Conservation (phyloP, 345 rosid species). For the Viola odorata region DNA sequence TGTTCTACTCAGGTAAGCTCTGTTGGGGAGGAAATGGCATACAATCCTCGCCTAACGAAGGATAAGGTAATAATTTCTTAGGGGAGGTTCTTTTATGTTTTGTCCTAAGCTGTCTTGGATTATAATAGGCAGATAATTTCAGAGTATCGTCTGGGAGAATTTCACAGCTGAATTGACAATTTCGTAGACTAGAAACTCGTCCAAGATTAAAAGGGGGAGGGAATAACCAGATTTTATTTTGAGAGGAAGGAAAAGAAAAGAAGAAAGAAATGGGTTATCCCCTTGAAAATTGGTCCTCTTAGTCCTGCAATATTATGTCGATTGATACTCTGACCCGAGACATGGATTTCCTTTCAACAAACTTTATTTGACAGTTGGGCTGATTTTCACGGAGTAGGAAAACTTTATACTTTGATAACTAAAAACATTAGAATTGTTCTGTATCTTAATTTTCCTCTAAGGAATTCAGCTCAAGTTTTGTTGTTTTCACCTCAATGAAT, state of each 20-base stretch:
- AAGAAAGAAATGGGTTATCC: no score
- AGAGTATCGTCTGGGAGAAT: not conserved
- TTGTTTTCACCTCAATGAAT: not conserved
- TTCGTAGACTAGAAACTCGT: not conserved
- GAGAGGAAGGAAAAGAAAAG: no score
- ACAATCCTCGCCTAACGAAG: slow-evolving; percentile 76
- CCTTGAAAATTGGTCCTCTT: no score
- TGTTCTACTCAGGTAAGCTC: slow-evolving; percentile 64
- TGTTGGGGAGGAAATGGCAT: slow-evolving; percentile 78
- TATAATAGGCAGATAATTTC: not conserved
- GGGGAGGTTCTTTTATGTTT: not conserved
- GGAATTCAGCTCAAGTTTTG: not conserved
- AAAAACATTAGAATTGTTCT: not conserved
- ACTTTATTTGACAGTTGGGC: not conserved
- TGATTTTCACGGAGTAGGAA: not conserved
- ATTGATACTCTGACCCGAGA: no score
- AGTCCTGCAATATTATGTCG: no score
- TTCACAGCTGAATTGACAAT: no score
- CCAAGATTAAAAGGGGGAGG: not conserved
- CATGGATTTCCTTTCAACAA: no score
- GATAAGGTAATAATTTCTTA: slow-evolving; percentile 44
- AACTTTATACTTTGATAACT: not conserved
- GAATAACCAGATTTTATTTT: not conserved
- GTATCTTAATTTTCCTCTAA: not conserved
- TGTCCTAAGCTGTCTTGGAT: not conserved